Evolutionary conservation across 1,284 basidiomycete species (phyloP).

Genomic region (Ceratobasidium sp.): DNA sequence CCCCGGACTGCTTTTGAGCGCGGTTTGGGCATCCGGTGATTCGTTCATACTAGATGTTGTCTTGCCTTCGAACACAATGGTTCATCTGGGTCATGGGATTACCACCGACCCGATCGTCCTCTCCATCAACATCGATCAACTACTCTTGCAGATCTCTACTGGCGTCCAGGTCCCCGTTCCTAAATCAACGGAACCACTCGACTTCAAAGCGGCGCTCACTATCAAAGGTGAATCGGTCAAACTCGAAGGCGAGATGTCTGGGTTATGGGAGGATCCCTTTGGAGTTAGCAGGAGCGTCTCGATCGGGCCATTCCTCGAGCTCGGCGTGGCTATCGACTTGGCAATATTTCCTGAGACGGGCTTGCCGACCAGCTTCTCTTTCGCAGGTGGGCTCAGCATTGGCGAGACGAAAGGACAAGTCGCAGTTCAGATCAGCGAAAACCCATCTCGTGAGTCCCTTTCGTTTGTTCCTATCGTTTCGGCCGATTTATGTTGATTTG

Average conservation of each 20-base stretch:
- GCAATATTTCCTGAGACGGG: conserved; percentile 1
- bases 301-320: conserved; percentile 18
- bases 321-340: neutral
- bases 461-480: neutral
- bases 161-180: conserved; percentile 4
- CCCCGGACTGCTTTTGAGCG: neutral
- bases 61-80: neutral
- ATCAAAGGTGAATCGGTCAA: neutral
- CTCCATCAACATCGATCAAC: neutral
- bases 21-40: neutral
- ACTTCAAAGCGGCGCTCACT: neutral
- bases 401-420: conserved; percentile 15
- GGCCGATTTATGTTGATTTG: neutral
- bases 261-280: conserved; percentile 22
- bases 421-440: conserved; percentile 22
- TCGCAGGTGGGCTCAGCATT: conserved; percentile 4
- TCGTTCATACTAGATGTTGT: neutral
- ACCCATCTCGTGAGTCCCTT: conserved; percentile 11
- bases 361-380: neutral
- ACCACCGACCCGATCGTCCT: neutral
- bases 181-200: neutral
- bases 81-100: conserved; percentile 1
- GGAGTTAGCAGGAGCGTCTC: conserved; percentile 11
- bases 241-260: conserved; percentile 11
- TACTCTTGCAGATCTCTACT: neutral